Percentiles rank a stretch among this genome's conserved stretches.
These are phyloP conservation scores for Pisolithus thermaeus DNA, from an alignment of 1,284 basidiomycete genomes.

Conservation along the genomic window DNA sequence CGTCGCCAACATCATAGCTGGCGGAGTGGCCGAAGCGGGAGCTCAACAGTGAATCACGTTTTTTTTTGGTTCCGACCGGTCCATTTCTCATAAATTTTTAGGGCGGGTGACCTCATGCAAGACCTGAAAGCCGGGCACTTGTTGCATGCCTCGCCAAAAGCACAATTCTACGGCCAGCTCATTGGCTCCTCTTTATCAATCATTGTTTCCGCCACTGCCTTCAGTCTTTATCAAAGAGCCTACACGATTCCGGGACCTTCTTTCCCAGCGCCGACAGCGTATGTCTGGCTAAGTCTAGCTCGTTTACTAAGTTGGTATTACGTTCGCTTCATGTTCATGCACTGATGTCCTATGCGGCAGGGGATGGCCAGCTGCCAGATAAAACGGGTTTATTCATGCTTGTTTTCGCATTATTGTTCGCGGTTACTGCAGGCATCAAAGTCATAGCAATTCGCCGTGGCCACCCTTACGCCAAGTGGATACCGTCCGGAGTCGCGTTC, in stretches of 20 bases:
- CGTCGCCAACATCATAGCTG: constrained; percentile 94
- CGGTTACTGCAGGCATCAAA: constrained; percentile 63
- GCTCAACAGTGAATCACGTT: constrained; percentile 75
- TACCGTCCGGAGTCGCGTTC: constrained; percentile 88
- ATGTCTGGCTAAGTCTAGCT: constrained; percentile 88
- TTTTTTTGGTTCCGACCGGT: neutral
- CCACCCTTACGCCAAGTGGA: constrained; percentile 56
- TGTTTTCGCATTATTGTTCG: constrained; percentile 68
- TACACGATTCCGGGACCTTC: constrained; percentile 86
- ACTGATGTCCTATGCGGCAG: constrained; percentile 30
- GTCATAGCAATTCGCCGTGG: constrained; percentile 46
- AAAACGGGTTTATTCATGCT: constrained; percentile 81
- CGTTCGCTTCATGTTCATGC: neutral
- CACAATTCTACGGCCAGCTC: constrained; percentile 85
- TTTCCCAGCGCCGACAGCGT: constrained; percentile 92
- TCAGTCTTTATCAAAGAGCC: constrained; percentile 80
- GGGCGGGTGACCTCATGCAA: constrained; percentile 97
- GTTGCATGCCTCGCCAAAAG: constrained; percentile 79
- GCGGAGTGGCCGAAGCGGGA: constrained; percentile 93
- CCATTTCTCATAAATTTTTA: constrained; percentile 26
- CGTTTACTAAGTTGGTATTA: constrained; percentile 69
- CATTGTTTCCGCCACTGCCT: constrained; percentile 83
- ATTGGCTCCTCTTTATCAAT: constrained; percentile 87
- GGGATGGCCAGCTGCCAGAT: constrained; percentile 77
- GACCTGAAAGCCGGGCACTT: constrained; percentile 95